phyloP scores from a whole-genome alignment of 371 early-diverging fungal genomes.

The Mucor lusitanicus region DNA sequence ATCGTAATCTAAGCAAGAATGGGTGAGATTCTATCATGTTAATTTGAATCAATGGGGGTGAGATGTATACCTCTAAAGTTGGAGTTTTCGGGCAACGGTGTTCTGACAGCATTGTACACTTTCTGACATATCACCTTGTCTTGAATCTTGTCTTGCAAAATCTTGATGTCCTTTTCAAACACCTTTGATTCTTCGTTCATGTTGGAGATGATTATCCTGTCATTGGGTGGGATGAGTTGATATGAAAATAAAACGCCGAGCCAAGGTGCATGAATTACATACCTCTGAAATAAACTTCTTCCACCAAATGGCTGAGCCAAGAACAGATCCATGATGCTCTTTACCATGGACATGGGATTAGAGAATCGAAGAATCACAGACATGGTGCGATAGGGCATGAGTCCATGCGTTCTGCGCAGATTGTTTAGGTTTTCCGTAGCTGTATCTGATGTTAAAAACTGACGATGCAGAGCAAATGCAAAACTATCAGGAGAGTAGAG shows the following conservation, averaged over 20 bases:
- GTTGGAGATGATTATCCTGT: slow-evolving; percentile 55
- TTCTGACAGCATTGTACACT: slow-evolving; percentile 55
- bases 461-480: slow-evolving; percentile 62
- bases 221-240: neutral
- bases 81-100: slow-evolving; percentile 28
- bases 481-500: slow-evolving; percentile 35
- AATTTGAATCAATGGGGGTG: too few relatives aligned
- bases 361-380: slow-evolving; percentile 56
- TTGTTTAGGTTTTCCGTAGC: slow-evolving; percentile 56
- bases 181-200: slow-evolving; percentile 59
- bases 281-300: slow-evolving; percentile 63
- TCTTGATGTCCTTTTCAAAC: slow-evolving; percentile 52
- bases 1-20: slow-evolving; percentile 8
- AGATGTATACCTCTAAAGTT: slow-evolving; percentile 11
- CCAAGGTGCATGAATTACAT: neutral
- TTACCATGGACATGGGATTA: slow-evolving; percentile 67
- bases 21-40: too few relatives aligned
- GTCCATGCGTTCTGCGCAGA: slow-evolving; percentile 54
- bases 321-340: slow-evolving; percentile 62
- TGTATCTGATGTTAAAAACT: slow-evolving; percentile 61
- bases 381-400: slow-evolving; percentile 64
- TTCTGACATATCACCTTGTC: slow-evolving; percentile 54
- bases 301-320: slow-evolving; percentile 72
- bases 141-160: slow-evolving; percentile 44
- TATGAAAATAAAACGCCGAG: neutral